These are phyloP conservation scores for Naegleria fowleri DNA, from an alignment of 208 protist genomes.

Conservation along the genomic window DNA sequence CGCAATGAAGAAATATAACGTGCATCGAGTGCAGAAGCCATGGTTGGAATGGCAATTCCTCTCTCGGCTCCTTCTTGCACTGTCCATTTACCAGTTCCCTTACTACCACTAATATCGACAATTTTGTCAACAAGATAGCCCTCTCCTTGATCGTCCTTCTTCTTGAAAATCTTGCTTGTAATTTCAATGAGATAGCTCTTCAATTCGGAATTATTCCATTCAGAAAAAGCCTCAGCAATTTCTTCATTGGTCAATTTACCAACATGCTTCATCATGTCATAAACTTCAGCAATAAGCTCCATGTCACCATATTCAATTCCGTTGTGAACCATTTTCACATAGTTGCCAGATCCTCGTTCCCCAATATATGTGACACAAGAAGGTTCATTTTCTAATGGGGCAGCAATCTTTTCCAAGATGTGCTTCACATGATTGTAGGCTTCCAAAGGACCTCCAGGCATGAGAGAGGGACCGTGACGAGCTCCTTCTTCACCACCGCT, in stretches of 20 bases:
- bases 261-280: conserved; percentile 77
- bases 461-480: conserved; percentile 94
- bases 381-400: conserved; percentile 78
- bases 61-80: conserved; percentile 62
- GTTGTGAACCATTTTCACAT: conserved; percentile 99
- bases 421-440: conserved; percentile 82
- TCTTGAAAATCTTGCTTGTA: conserved; percentile 82
- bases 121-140: conserved; percentile 81
- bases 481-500: conserved; percentile 98
- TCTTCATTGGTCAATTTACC: conserved; percentile 79
- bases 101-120: conserved; percentile 87
- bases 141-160: conserved; percentile 68
- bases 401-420: conserved; percentile 89
- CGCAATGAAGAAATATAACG: conserved; percentile 83
- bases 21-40: conserved; percentile 69
- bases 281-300: conserved; percentile 91
- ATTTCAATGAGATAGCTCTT: conserved; percentile 97
- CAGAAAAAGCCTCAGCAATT: conserved; percentile 74
- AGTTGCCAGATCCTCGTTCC: conserved; percentile 89
- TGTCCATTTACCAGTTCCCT: conserved; percentile 95
- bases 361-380: conserved; percentile 90
- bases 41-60: conserved; percentile 51
- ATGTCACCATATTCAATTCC: conserved; percentile 99
- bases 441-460: conserved; percentile 88
- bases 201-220: conserved; percentile 90